Base-by-base conservation (phyloP, 768 basidiomycete species). In the Mycena galericulata region DNA sequence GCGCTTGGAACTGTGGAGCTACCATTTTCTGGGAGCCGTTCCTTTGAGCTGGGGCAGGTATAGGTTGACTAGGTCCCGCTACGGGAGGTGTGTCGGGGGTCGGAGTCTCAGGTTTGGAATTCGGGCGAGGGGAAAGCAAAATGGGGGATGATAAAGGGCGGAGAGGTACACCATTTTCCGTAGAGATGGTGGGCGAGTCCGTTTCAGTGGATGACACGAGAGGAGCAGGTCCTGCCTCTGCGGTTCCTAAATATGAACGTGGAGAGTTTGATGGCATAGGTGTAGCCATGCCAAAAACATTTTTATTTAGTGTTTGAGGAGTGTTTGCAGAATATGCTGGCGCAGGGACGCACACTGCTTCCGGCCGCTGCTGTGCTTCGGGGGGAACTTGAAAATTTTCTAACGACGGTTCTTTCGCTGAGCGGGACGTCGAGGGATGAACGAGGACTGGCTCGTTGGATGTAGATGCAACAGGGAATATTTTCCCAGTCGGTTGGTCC, bases 311-410 rank as follows among this genome's bases (percentile, higher is more conserved):
- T 0, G 30, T 29, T n/a, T n/a, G 50, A 22, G 53, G 32, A 41
- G 45, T 41, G 20, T 56, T 27, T 54, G 55, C 47, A 22, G 30
- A 54, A 60, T 61, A 67, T 24, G 58, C 38, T 12, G 65, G 65
- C 10, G 58, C 50, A 29, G 59, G 41, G 47, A 17, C 20, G 34
- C 34, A 36, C 34, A 36, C 34, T n/a, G n/a, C n/a, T 36, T 36
- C 34, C 8, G 34, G 34, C 14, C 34, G 8, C 34, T 36, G 34
- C 34, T 14, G 34, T 7, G 34, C 8, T 36, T 14, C 34, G 34
- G 34, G 34, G n/a, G n/a, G n/a, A n/a, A n/a, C n/a, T n/a, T n/a
- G n/a, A 36, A 14, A 36, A 36, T 36, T 36, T 6, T 14, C 6
- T 6, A 36, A 14, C 6, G 34, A 14, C 8, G 34, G 14, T 36